Percentiles rank a stretch among this genome's conserved stretches.
phyloP scores from a whole-genome alignment of 2,329 filamentous ascomycete species.

The Grosmannia clavigera region DNA sequence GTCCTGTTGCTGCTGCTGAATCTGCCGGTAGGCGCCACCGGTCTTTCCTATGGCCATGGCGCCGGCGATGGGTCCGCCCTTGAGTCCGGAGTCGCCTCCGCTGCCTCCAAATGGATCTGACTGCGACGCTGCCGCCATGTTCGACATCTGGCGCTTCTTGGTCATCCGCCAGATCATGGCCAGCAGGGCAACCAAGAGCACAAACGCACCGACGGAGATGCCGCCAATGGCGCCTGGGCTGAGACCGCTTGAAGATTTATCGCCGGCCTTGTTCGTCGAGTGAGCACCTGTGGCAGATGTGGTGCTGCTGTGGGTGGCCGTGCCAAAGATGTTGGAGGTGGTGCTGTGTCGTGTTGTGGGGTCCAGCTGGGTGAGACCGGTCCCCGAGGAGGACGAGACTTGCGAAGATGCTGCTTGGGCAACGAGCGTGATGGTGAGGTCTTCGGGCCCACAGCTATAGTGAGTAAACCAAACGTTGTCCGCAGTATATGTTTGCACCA shows the following conservation, averaged over 20 bases:
- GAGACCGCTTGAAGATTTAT: not conserved
- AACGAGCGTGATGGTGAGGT: not conserved
- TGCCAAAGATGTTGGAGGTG: not conserved
- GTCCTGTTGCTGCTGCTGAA: not conserved
- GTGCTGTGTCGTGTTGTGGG: not conserved
- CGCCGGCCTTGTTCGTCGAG: not conserved
- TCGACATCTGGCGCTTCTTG: not conserved
- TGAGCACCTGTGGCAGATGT: not conserved
- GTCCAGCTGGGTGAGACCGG: not conserved
- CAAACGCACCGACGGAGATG: not conserved
- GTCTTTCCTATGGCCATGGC: not conserved
- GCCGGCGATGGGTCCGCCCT: not conserved
- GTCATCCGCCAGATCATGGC: not conserved
- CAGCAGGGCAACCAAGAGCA: not conserved
- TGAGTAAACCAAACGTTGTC: not conserved
- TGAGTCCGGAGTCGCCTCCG: not conserved
- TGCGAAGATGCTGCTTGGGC: not conserved
- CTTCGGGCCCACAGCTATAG: not conserved
- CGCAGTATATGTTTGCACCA: too few species aligned
- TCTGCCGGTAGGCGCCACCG: not conserved
- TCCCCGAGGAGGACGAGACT: not conserved
- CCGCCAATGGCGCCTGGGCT: not conserved
- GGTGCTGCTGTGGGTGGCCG: not conserved
- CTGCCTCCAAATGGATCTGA: not conserved
- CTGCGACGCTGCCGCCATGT: not conserved